Evolutionary conservation across 2,329 filamentous ascomycete species (phyloP), one percentile per base, ranked within the genome.

Genomic region (Cladosporium sp.): DNA sequence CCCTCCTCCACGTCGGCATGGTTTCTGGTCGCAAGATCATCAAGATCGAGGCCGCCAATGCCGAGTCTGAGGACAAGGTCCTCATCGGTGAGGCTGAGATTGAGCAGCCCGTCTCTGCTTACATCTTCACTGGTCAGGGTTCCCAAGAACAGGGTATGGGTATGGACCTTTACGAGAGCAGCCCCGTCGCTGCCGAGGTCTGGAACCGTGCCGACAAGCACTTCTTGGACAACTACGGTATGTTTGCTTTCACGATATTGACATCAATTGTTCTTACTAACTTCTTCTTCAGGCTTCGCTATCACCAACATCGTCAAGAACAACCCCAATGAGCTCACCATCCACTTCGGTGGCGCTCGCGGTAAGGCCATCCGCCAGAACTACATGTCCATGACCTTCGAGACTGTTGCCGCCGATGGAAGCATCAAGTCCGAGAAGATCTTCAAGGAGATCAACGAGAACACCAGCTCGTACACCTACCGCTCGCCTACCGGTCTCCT

Each of bases 341-440:
- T 99, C 65, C 90, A 99, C 81, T 99, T 99, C 72, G 94, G 95
- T 79, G 94, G 94, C 51, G 92, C 94, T 62, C 89, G 91, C 60
- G 94, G 94, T 72, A 99, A 97, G 80, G 92, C 91, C 54, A 99
- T 99, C 68, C 91, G 94, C 63, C 89, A 96, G 72, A 99, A 99
- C 78, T 99, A 99, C 82, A 97, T 97, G 89, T 88, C 93, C 61
- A 99, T 99, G 94, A 97, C 93, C 50, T 99, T 97, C 76, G 94
- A 99, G 80, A 95, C 93, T n/a, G 92, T 99, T 55, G 89, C 88
- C 60, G 80, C 90, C 1, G 94, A 99, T 74, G 94, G 94, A 25
- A 85, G 85, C 37, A 92, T 96, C 80, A 97, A 97, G 78, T 97
- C 94, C 0, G 94, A 99, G 82, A 96, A 93, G 78, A 99, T 99